These are phyloP conservation scores for Yamadazyma takamatsuzukensis DNA, from an alignment of 805 yeast species.

Conservation along the genomic window DNA sequence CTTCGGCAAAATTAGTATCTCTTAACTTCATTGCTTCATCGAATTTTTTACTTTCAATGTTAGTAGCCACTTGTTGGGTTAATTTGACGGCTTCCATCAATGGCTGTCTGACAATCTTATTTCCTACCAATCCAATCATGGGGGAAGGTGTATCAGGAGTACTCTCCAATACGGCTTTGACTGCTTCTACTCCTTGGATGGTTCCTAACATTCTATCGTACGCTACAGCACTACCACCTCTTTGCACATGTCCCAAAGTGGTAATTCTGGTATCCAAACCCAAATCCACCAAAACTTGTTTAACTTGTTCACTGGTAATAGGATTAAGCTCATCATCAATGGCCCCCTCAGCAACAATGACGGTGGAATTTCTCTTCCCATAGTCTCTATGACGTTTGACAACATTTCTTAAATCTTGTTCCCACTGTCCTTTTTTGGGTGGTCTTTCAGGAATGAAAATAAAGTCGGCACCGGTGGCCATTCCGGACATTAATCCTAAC, in stretches of 20 bases:
- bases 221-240: conserved; percentile 82
- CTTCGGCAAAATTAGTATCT: conserved; percentile 68
- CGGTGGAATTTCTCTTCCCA: conserved; percentile 77
- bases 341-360: conserved; percentile 84
- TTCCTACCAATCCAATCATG: conserved; percentile 70
- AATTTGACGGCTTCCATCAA: conserved; percentile 69
- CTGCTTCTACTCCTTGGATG: conserved; percentile 80
- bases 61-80: conserved; percentile 69
- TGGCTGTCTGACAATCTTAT: conserved; percentile 64
- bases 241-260: conserved; percentile 75
- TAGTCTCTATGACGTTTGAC: conserved; percentile 60
- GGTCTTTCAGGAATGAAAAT: conserved; percentile 81
- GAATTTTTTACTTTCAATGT: conserved; percentile 63
- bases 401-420: conserved; percentile 61
- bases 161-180: conserved; percentile 64
- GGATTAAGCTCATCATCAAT: conserved; percentile 65
- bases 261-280: conserved; percentile 78
- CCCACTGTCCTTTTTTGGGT: conserved; percentile 60
- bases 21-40: conserved; percentile 67
- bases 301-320: conserved; percentile 62
- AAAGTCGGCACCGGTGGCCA: conserved; percentile 76
- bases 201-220: conserved; percentile 71
- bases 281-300: conserved; percentile 58
- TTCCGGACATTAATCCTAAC: conserved; percentile 79
- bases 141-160: conserved; percentile 76